Percentiles rank a stretch among this genome's conserved stretches.
These are phyloP conservation scores for Mortierella sp. DNA, from an alignment of 371 early-diverging fungal genomes.

Conservation along the genomic window DNA sequence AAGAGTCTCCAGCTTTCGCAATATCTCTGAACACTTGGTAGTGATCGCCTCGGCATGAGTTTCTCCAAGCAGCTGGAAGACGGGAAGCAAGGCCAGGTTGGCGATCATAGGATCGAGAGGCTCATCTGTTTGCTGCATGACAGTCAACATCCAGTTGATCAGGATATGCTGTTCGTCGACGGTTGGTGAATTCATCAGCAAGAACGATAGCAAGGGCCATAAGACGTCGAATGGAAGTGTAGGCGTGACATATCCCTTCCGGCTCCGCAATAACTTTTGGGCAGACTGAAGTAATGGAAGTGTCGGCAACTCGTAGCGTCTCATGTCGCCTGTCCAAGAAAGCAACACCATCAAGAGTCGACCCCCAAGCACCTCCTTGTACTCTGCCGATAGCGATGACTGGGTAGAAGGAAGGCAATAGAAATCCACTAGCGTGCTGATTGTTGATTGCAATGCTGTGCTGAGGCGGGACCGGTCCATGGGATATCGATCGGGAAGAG, in stretches of 20 bases:
- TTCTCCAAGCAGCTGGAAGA: constrained; percentile 61
- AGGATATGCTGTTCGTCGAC: constrained; percentile 58
- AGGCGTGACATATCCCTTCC: constrained; percentile 27
- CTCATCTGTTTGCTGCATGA: constrained; percentile 1
- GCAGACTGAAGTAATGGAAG: constrained; percentile 23
- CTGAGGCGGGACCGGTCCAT: constrained; percentile 28
- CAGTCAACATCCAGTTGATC: constrained; percentile 48
- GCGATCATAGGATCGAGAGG: constrained; percentile 31
- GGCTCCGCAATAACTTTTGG: constrained; percentile 18
- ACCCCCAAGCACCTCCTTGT: constrained; percentile 25
- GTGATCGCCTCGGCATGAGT: constrained; percentile 53
- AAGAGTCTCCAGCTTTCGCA: constrained; percentile 32
- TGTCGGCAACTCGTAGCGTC: constrained; percentile 33
- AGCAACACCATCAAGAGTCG: constrained; percentile 22
- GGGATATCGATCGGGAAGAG: constrained; percentile 30
- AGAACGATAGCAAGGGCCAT: constrained; percentile 58
- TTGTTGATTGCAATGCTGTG: constrained; percentile 23
- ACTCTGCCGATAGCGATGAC: constrained; percentile 13
- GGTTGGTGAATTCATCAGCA: constrained; percentile 60
- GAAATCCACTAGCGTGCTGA: constrained; percentile 34
- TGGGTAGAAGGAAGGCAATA: constrained; percentile 37
- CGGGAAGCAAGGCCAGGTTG: constrained; percentile 60
- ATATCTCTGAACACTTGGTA: constrained; percentile 34
- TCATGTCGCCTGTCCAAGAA: constrained; percentile 41
- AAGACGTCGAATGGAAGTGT: constrained; percentile 31